phyloP scores from a whole-genome alignment of 1,139 yeast species.

The Taphrina wiesneri region DNA sequence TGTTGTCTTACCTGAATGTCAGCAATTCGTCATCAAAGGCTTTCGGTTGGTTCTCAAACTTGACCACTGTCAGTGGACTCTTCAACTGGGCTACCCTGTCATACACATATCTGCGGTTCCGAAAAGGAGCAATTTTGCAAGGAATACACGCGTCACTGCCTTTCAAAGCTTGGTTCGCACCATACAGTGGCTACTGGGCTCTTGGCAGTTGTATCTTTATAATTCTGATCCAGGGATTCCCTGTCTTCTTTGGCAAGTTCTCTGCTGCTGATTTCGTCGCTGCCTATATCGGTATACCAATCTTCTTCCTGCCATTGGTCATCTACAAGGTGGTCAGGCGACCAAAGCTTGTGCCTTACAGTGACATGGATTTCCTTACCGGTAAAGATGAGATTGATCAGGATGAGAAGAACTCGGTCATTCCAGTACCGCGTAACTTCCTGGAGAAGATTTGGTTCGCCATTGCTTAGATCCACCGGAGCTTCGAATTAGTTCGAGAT shows the following conservation, averaged over 20 bases:
- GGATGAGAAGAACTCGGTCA: constrained; percentile 26
- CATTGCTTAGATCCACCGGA: constrained; percentile 16
- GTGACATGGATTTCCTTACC: constrained; percentile 29
- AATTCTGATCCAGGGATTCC: constrained; percentile 67
- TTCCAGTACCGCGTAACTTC: constrained; percentile 14
- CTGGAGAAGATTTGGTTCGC: constrained; percentile 30
- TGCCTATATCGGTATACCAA: constrained; percentile 57
- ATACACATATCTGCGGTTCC: constrained; percentile 43
- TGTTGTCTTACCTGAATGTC: constrained; percentile 57
- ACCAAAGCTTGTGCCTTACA: constrained; percentile 9
- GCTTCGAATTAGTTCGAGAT: not conserved
- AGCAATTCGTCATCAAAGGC: constrained; percentile 54
- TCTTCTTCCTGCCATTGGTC: constrained; percentile 53
- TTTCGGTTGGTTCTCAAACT: constrained; percentile 79
- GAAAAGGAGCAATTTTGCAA: constrained; percentile 37
- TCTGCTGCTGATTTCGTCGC: constrained; percentile 58
- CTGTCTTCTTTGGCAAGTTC: constrained; percentile 66
- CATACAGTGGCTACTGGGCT: constrained; percentile 16
- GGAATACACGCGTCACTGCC: constrained; percentile 37
- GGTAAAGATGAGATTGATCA: constrained; percentile 33
- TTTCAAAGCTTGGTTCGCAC: constrained; percentile 17
- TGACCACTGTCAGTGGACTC: constrained; percentile 62
- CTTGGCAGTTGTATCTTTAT: constrained; percentile 49
- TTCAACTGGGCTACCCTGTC: constrained; percentile 56
- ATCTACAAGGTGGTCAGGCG: constrained; percentile 52